Percentiles rank a stretch among this genome's conserved stretches.
Evolutionary conservation across 495 filamentous ascomycete species (phyloP).

Genomic region (Talaromyces thailandensis): DNA sequence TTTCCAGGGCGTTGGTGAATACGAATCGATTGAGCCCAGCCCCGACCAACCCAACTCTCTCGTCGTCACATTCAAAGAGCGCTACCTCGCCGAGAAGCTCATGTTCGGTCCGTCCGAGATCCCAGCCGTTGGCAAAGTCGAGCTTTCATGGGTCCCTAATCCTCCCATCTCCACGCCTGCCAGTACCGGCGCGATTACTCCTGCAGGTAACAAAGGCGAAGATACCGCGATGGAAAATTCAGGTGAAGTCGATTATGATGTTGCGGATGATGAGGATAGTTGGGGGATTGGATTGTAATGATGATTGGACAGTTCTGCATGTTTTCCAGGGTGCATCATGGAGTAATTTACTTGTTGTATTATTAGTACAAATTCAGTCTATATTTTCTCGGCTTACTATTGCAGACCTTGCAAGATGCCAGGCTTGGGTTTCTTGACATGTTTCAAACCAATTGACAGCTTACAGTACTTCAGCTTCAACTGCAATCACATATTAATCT

Average conservation of each 20-base stretch:
- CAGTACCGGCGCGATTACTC: slow-evolving; percentile 12
- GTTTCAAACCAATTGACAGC: too few relatives aligned
- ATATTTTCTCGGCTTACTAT: not conserved
- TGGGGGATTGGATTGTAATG: slow-evolving; percentile 20
- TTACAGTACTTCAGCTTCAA: too few relatives aligned
- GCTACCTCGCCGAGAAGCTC: slow-evolving; percentile 82
- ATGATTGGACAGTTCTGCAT: not conserved
- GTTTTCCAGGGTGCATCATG: not conserved
- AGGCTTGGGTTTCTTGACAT: too few relatives aligned
- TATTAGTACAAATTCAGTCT: not conserved
- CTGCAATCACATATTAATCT: too few relatives aligned
- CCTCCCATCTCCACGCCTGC: slow-evolving; percentile 20
- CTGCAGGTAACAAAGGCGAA: slow-evolving; percentile 20
- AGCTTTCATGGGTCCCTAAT: slow-evolving; percentile 62
- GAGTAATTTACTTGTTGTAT: not conserved
- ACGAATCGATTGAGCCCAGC: slow-evolving; percentile 63
- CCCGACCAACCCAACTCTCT: slow-evolving; percentile 46
- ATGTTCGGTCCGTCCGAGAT: slow-evolving; percentile 60
- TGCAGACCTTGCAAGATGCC: too few relatives aligned
- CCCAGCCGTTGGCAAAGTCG: slow-evolving; percentile 65
- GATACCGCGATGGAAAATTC: slow-evolving; percentile 31
- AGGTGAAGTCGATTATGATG: slow-evolving; percentile 41
- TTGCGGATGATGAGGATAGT: slow-evolving; percentile 42
- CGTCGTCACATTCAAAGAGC: slow-evolving; percentile 77
- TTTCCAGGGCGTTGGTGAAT: slow-evolving; percentile 70